Percentiles rank a stretch among this genome's conserved stretches.
phyloP scores from a whole-genome alignment of 768 basidiomycete genomes.

The Leccinum longicurvipes region DNA sequence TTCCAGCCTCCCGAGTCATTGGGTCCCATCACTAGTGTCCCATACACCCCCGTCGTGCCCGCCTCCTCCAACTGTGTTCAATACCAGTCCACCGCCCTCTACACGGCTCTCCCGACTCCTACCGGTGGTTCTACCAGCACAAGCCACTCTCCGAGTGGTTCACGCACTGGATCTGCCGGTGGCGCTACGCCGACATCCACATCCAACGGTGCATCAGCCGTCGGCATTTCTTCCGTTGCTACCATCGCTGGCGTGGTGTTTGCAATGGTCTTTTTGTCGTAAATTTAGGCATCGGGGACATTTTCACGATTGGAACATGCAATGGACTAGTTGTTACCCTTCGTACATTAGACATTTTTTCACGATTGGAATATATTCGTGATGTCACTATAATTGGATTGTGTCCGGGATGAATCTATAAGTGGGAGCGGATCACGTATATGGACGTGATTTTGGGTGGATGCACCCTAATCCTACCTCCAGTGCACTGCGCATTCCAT shows the following conservation, averaged over 20 bases:
- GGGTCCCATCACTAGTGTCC: constrained; percentile 42
- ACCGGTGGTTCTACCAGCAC: not conserved
- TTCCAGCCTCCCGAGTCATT: constrained; percentile 46
- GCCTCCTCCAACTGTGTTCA: constrained; percentile 44
- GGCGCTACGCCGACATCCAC: constrained; percentile 16
- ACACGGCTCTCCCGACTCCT: constrained; percentile 21
- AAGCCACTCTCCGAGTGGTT: constrained; percentile 1
- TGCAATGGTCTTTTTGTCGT: constrained; percentile 36
- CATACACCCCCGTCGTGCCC: constrained; percentile 40
- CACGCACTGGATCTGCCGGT: constrained; percentile 15
- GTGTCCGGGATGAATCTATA: no score
- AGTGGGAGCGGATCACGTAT: not conserved
- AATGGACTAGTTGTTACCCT: no score
- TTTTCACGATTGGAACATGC: not conserved
- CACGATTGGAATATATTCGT: no score
- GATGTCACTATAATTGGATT: no score
- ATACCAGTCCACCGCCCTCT: constrained; percentile 36
- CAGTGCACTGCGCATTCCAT: constrained; percentile 11
- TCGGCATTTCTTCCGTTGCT: constrained; percentile 30
- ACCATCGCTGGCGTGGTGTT: constrained; percentile 31
- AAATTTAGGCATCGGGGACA: not conserved
- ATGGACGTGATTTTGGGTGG: no score
- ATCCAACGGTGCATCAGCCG: constrained; percentile 15
- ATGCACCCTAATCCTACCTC: not conserved
- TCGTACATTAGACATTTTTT: no score